phyloP scores from a whole-genome alignment of 164 flowering plant genomes.

The Protea cynaroides region DNA sequence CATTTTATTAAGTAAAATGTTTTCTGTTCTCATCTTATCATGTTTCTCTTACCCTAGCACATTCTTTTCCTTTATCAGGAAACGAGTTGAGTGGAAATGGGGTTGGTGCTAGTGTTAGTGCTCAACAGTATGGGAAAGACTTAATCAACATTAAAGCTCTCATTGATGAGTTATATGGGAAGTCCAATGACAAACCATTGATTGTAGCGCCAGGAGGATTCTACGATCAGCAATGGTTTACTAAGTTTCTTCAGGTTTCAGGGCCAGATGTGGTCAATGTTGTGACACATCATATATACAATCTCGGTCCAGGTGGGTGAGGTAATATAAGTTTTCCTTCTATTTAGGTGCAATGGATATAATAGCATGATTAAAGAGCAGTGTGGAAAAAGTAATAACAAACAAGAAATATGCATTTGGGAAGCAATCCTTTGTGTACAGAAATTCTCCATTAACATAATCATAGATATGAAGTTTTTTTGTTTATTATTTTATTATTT shows the following conservation, averaged over 20 bases:
- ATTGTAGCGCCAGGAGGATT: slow-evolving; percentile 96
- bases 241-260: slow-evolving; percentile 62
- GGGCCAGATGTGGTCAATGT: slow-evolving; percentile 51
- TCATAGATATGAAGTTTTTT: neutral
- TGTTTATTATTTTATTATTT: too few relatives aligned
- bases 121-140: slow-evolving; percentile 71
- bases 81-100: slow-evolving; percentile 91
- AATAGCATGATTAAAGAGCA: neutral
- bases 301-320: slow-evolving; percentile 62
- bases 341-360: neutral
- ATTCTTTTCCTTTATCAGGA: slow-evolving; percentile 31
- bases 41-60: slow-evolving; percentile 1
- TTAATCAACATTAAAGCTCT: slow-evolving; percentile 45
- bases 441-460: neutral
- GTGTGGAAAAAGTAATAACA: too few relatives aligned
- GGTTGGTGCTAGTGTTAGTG: slow-evolving; percentile 66
- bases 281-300: slow-evolving; percentile 85
- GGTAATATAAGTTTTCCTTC: neutral
- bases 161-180: slow-evolving; percentile 44
- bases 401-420: neutral
- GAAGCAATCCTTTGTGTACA: neutral
- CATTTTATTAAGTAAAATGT: neutral
- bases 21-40: neutral
- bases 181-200: slow-evolving; percentile 37
- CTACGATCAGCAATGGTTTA: slow-evolving; percentile 59